Evolutionary conservation across 129 eudicot species (phyloP), one percentile per base, ranked within the genome.

Genomic region (Cynara cardunculus): DNA sequence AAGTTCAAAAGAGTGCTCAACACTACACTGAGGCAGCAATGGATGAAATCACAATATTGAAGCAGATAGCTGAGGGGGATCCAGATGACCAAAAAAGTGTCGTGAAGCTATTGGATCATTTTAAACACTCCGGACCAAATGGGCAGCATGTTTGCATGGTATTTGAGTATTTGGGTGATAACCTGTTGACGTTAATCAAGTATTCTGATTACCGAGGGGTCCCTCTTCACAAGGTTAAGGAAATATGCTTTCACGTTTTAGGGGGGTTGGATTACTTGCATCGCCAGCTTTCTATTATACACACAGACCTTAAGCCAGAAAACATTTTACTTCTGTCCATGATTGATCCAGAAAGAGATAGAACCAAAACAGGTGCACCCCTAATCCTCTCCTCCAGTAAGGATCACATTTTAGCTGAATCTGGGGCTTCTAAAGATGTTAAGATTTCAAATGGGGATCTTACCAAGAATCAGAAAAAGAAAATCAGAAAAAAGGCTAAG

Each of bases 141-240:
- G 99, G 99, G 76, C 96, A 95, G 84, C 99, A 95, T 86, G 91
- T 95, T 12, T 95, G 99, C 79, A 92, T 95, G 99, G 96, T 95
- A 24, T 92, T 95, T 82, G 97, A 95, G 84, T 92, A 89, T 82
- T 76, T 94, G 84, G 99, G 99, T 4, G 97, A 94, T 83, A 94
- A 90, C 62, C 89, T 95, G 35, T 82, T 95, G 90, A 90, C 97
- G 3, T 87, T 95, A n/a, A 88, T 95, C 39, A 90, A 95, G 84
- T 95, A 92, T 74, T 83, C 94, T 5, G 94, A 88, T 75, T 92
- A 90, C 81, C 81, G 89, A 82, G 99, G 99, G 49, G 10, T 95
- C 19, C 96, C 96, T 67, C 88, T 90, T 72, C 88, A 83, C 77
- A 92, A 81, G 88, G 99, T 95, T 61, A 92, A 92, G 85, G 93